Base-by-base conservation (phyloP, 352 stramenopile genomes). In the Phytophthora cactorum region DNA sequence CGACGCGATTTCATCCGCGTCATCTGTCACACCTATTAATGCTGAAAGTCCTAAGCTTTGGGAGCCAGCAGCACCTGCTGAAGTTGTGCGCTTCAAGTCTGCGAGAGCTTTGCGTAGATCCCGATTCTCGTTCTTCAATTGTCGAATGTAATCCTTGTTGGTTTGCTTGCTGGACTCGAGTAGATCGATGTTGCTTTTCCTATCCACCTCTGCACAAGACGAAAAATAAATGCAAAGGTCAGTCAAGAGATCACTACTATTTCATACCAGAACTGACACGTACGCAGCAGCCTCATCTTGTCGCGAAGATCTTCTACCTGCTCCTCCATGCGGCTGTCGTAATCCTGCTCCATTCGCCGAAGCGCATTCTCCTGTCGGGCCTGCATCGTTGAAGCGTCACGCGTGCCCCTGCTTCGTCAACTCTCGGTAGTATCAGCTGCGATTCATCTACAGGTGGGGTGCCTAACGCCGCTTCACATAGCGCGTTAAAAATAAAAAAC, bases 111-210 rank as follows among this genome's bases (percentile, higher is more conserved):
- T 93, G 38, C 91, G 78, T 34, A 97, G 56, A 12, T 97, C 89
- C 15, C 90, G 91, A 66, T 97, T 97, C 59, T 97, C 91, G 59
- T 85, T 81, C 50, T 96, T 91, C 46, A 98, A 74, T 53, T 92
- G 74, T 11, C 83, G 81, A 58, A 95, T 92, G 58, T 96, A 96
- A 39, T 97, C 87, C 52, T 97, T 96, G 69, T 97, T 97, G 34
- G 89, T 91, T 52, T 93, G 83, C 52, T 97, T 98, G 63, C 81
- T 96, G 15, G 89, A 82, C 54, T 97, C 86, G 17, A 96, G 70
- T 47, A 90, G 45, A 55, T 95, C 84, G 25, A 97, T 85, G 54
- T 95, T 96, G 72, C 77, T 88, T 54, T 94, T 94, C 22, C 90
- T 80, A 56, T 95, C 87, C n/a, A 94, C 83, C 76, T 96, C 88